A percentile compares a stretch with the other conserved stretches of the same genome.
These are phyloP conservation scores for Batkoa obscura DNA, from an alignment of 371 early-diverging fungal genomes.

Conservation along the genomic window DNA sequence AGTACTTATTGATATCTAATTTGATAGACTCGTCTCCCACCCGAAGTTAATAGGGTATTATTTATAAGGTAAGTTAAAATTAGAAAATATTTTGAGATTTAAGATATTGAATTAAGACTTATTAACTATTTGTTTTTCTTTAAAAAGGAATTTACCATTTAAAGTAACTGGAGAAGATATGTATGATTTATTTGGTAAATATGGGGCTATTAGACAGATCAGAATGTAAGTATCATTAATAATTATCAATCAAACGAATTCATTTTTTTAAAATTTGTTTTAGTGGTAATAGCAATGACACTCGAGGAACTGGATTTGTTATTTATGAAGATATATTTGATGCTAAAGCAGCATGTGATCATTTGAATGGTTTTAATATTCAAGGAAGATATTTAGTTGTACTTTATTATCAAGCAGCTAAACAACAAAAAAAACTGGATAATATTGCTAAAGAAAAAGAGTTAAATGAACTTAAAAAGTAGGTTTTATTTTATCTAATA, in stretches of 20 bases:
- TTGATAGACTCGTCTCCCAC: slow-evolving; percentile 59
- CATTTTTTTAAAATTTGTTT: not conserved
- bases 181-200: slow-evolving; percentile 94
- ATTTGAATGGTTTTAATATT: slow-evolving; percentile 85
- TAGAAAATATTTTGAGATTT: not conserved
- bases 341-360: slow-evolving; percentile 91
- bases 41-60: slow-evolving; percentile 81
- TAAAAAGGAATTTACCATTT: slow-evolving; percentile 69
- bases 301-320: slow-evolving; percentile 88
- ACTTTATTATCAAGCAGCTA: slow-evolving; percentile 71
- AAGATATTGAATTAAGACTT: not conserved
- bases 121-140: not conserved
- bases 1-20: not conserved
- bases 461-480: slow-evolving; percentile 58
- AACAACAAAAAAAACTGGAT: slow-evolving; percentile 63
- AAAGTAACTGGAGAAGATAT: slow-evolving; percentile 87
- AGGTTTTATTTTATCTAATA: slow-evolving; percentile 1
- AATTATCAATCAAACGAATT: not conserved
- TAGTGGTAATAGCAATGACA: slow-evolving; percentile 66
- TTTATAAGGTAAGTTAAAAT: slow-evolving; percentile 46
- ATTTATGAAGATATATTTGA: slow-evolving; percentile 95
- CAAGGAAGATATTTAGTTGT: slow-evolving; percentile 89
- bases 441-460: slow-evolving; percentile 71
- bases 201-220: slow-evolving; percentile 90
- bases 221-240: slow-evolving; percentile 30